A percentile compares a stretch with the other conserved stretches of the same genome.
These are phyloP conservation scores for Blastobotrys americana DNA, from an alignment of 805 yeast species.

Conservation along the genomic window DNA sequence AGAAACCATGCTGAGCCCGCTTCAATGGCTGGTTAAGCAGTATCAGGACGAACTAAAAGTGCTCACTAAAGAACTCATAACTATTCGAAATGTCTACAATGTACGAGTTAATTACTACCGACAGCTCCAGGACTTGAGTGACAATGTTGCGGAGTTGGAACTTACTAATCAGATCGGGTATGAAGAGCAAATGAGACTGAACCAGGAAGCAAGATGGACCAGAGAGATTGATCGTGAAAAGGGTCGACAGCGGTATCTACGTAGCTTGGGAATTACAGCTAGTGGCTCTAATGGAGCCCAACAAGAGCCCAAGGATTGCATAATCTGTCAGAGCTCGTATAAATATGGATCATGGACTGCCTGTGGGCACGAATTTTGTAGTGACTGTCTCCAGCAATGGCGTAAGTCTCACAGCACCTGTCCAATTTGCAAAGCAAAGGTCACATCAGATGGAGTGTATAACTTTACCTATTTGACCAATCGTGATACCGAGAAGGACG, in stretches of 20 bases:
- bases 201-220: constrained; percentile 13
- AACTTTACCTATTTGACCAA: constrained; percentile 56
- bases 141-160: constrained; percentile 55
- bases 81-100: constrained; percentile 61
- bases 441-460: constrained; percentile 51
- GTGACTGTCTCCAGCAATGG: constrained; percentile 76
- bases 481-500: too few species aligned
- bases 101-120: constrained; percentile 74
- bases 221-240: constrained; percentile 17
- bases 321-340: constrained; percentile 69
- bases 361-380: constrained; percentile 91
- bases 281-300: constrained; percentile 21
- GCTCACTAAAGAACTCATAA: constrained; percentile 27
- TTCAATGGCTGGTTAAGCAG: background rate
- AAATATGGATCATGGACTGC: constrained; percentile 71
- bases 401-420: constrained; percentile 48
- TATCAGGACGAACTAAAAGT: constrained; percentile 8
- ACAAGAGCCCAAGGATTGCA: constrained; percentile 49
- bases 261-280: constrained; percentile 32
- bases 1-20: background rate
- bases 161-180: constrained; percentile 24
- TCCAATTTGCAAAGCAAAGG: constrained; percentile 68
- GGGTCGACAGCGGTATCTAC: constrained; percentile 40
- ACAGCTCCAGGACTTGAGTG: constrained; percentile 80
- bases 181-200: constrained; percentile 17